Base-by-base conservation (phyloP, 2,329 filamentous ascomycete species). In the Talaromyces verruculosus region DNA sequence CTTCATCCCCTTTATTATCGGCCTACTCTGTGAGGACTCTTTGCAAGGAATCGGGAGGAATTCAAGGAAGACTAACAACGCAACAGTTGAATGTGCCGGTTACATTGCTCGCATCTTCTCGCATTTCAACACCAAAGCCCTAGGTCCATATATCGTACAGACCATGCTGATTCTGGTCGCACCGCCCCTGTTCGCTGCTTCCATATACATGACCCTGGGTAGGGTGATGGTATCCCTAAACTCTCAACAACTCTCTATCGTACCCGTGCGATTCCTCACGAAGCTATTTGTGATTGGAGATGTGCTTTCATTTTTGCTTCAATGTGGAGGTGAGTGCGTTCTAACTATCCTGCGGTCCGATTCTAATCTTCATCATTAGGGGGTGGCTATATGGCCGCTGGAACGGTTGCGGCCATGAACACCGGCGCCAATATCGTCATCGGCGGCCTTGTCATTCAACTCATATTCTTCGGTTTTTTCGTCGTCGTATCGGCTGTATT, bases 141-240 rank as follows among this genome's bases (percentile, higher is more conserved):
- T 33, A 17, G n/a, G 43, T 28, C 43, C 28, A 25, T 61, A 61
- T 30, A 35, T 49, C n/a, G 35, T 61, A 25, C 59, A 61, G 28
- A 63, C 45, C 35, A 28, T 53, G 47, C 11, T 63, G 47, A 39
- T 75, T 28, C 72, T 79, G 1, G 53, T 81, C 5, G 76, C 73
- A 0, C 78, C 78, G 0, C 71, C 75, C 6, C 68, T 80, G 0
- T 78, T 76, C 63, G 78, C 78, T 7, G 75, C 75, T 1, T 71
- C 71, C 0, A 72, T 77, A 13, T 77, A 77, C 67, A 77, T 75
- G 73, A 51, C 72, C 39, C 73, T 79, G 1, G 76, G 75, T 0
- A 73, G 76, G 0, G 70, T 78, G 15, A 75, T 79, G 17, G 41
- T 62, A 1, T 45, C 72, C n/a, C 65, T 72, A 0, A 51, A 74